These are phyloP conservation scores for Blastobotrys muscicola DNA, from an alignment of 805 yeast species.

Conservation along the genomic window DNA sequence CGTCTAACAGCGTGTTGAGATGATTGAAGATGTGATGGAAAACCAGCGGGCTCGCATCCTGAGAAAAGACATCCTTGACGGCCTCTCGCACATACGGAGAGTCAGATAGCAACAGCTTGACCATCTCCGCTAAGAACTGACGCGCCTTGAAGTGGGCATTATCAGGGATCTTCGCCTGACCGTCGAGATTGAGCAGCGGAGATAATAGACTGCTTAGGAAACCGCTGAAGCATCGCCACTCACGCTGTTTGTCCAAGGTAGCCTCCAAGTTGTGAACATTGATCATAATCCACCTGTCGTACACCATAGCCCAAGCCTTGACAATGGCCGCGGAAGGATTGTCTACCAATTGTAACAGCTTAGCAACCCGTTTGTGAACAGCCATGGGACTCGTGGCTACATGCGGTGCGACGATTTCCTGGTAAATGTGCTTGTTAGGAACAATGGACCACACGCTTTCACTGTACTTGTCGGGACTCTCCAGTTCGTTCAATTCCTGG, in stretches of 20 bases:
- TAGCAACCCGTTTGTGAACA: conserved; percentile 56
- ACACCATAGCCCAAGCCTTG: conserved; percentile 38
- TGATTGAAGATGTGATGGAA: conserved; percentile 39
- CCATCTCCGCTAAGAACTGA: conserved; percentile 24
- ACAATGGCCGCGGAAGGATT: conserved; percentile 30
- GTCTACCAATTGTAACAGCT: conserved; percentile 22
- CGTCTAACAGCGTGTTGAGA: conserved; percentile 25
- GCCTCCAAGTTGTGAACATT: conserved; percentile 16
- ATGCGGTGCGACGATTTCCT: conserved; percentile 42
- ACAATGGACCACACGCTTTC: conserved; percentile 15
- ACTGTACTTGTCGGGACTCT: conserved; percentile 13
- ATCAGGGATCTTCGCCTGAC: conserved; percentile 11
- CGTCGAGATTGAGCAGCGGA: conserved; percentile 13
- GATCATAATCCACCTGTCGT: conserved; percentile 37
- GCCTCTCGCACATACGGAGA: conserved; percentile 51
- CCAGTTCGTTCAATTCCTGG: conserved; percentile 18
- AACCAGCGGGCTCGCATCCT: conserved; percentile 55
- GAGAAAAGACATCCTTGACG: conserved; percentile 59
- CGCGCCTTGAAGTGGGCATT: conserved; percentile 47
- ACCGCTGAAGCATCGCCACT: conserved; percentile 62
- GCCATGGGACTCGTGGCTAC: conserved; percentile 67
- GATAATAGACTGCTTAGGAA: conserved; percentile 51
- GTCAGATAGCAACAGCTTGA: conserved; percentile 30
- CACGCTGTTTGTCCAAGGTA: conserved; percentile 14
- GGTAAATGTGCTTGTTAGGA: conserved; percentile 32